Evolutionary conservation across 208 protist genomes (phyloP), one percentile per base, ranked within the genome.

Genomic region (Wallacemonas sp.): DNA sequence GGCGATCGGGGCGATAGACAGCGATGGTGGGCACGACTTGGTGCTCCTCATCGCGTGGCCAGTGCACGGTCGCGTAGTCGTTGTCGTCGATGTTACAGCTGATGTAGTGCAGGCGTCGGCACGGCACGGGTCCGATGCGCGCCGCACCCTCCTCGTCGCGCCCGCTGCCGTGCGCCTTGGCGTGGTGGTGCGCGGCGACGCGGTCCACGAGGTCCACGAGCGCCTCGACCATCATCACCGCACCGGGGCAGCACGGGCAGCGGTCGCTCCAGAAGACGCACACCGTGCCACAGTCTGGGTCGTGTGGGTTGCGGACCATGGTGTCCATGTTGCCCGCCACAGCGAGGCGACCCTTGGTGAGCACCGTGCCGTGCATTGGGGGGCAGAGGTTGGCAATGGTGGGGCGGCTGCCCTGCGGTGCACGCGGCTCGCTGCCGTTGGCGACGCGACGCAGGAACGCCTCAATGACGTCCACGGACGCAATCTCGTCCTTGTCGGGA

Each of bases 1-100:
- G 21, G 4, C 47, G 47, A 32, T 41, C 52, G 11, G 52, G 52
- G 0, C 52, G 65, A 65, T 83, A 89, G 8, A 68, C 79, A 12
- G 78, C 79, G 23, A 83, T 54, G 33, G 76, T 69, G 12, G 83
- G 83, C 39, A 89, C 76, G 2, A 74, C 57, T 56, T 76, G 75
- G 29, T 72, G 64, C 29, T 41, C 41, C 33, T 62, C 27, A 41
- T 54, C 58, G n/a, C 62, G 57, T 8, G 84, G 81, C 84, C 84
- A 90, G 65, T 87, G 80, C 26, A 24, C 46, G 26, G 32, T 48
- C 19, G 78, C 41, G 16, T 85, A 67, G 27, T 90, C 84, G 65
- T 90, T 90, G 39, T 85, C 72, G 65, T 90, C 84, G 57, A 90
- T 83, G 72, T 85, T 87, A 41, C 80, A 86, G 24, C 57, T 61